These are phyloP conservation scores for Polytrichum formosum DNA, from an alignment of 225 moss, liverwort and hornwort genomes.

Conservation along the genomic window DNA sequence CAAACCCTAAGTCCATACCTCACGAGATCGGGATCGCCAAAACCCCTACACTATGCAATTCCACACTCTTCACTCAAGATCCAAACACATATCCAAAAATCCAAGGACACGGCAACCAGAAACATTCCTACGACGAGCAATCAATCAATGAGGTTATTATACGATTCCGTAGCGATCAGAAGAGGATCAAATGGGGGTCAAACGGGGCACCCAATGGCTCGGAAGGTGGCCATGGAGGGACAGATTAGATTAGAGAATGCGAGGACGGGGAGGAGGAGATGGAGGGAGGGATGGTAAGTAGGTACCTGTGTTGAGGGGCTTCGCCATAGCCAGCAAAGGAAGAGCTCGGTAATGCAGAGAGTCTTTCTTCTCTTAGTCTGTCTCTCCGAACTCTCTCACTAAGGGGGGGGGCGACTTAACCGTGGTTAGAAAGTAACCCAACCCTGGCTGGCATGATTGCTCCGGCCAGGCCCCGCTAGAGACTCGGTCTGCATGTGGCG, in stretches of 20 bases:
- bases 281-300: neutral
- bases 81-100: neutral
- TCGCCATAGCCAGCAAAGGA: slow-evolving; percentile 39
- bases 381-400: too few species aligned
- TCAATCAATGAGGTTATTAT: neutral
- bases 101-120: neutral
- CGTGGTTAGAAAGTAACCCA: too few species aligned
- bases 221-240: neutral
- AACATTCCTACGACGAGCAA: neutral
- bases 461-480: too few species aligned
- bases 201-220: slow-evolving; percentile 1
- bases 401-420: too few species aligned
- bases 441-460: too few species aligned
- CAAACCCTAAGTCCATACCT: slow-evolving; percentile 26
- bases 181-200: slow-evolving; percentile 4
- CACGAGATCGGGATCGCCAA: slow-evolving; percentile 14
- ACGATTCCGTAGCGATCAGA: neutral
- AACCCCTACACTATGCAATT: slow-evolving; percentile 1
- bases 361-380: neutral
- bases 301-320: slow-evolving; percentile 36
- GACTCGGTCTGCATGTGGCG: too few species aligned
- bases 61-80: slow-evolving; percentile 8
- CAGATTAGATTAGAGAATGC: neutral
- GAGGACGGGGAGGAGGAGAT: too few species aligned
- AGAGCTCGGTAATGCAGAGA: too few species aligned